phyloP scores from a whole-genome alignment of 345 rosid species.

The Kernera saxatilis region DNA sequence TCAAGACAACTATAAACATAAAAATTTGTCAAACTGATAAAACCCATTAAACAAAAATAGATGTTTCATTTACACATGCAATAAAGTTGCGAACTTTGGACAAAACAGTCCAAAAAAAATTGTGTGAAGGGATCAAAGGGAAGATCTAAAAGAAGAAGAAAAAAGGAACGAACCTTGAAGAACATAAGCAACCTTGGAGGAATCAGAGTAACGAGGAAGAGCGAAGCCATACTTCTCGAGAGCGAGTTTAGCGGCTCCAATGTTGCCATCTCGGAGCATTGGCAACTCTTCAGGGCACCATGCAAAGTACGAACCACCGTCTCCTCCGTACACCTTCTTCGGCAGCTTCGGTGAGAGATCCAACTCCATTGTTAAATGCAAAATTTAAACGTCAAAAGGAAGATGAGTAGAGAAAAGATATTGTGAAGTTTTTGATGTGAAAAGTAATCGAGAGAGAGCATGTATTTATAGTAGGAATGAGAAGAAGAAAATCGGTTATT shows the following conservation, averaged over 20 bases:
- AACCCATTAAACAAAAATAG: neutral
- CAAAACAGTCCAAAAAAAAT: neutral
- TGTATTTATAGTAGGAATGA: neutral
- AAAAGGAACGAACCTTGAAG: slow-evolving; percentile 57
- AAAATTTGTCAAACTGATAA: neutral
- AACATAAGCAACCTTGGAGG: slow-evolving; percentile 83
- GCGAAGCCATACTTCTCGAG: slow-evolving; percentile 82
- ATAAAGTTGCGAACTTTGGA: neutral
- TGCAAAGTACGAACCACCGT: slow-evolving; percentile 72
- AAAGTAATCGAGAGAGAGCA: neutral
- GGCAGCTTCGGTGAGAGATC: slow-evolving; percentile 75
- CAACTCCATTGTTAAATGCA: slow-evolving; percentile 49
- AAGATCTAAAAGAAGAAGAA: neutral
- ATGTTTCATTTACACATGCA: neutral
- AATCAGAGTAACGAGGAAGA: slow-evolving; percentile 84
- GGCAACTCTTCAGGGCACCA: slow-evolving; percentile 82
- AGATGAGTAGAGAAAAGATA: neutral
- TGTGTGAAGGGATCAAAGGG: neutral
- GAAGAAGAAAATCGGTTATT: neutral
- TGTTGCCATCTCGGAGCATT: slow-evolving; percentile 67
- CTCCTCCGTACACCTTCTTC: slow-evolving; percentile 58
- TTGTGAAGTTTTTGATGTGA: neutral
- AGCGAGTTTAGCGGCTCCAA: slow-evolving; percentile 84
- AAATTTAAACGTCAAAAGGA: neutral
- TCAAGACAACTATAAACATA: no score